Conservation (phyloP, 1,284 basidiomycete species). For the Anthracocystis setariae region DNA sequence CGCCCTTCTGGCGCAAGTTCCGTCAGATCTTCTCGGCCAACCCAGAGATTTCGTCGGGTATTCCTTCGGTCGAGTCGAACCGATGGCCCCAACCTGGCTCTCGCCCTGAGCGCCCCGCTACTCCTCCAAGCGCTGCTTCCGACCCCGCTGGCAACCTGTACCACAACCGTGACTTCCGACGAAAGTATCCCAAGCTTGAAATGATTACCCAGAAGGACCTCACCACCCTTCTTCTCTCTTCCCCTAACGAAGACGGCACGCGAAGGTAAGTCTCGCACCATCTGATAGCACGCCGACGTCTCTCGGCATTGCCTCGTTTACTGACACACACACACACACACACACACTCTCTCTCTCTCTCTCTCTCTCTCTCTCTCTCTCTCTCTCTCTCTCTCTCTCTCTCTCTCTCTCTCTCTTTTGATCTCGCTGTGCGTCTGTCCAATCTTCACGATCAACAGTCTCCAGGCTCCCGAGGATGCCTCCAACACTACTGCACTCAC, state of each 20-base stretch:
- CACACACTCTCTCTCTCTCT: too few species aligned
- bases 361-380: too few species aligned
- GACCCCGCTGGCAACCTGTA: conserved; percentile 71
- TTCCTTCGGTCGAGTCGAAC: conserved; percentile 79
- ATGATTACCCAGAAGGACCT: conserved; percentile 66
- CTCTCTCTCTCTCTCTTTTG: too few species aligned
- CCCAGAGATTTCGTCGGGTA: conserved; percentile 88
- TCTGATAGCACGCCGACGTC: not conserved
- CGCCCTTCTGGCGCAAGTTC: conserved; percentile 67
- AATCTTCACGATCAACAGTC: conserved; percentile 21
- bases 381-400: too few species aligned
- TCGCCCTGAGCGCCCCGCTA: conserved; percentile 83
- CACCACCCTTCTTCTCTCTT: conserved; percentile 82
- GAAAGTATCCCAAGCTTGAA: conserved; percentile 83
- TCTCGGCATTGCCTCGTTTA: too few species aligned
- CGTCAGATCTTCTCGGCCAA: conserved; percentile 72
- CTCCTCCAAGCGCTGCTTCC: conserved; percentile 79
- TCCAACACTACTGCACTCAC: conserved; percentile 59
- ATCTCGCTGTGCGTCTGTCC: not conserved
- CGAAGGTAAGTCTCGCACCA: conserved; percentile 51
- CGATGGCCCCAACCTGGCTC: conserved; percentile 87
- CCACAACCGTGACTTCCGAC: conserved; percentile 92
- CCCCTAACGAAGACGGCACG: conserved; percentile 72
- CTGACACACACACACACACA: too few species aligned
- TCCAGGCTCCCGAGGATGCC: conserved; percentile 57